These are phyloP conservation scores for Hypocreales sp. DNA, from an alignment of 2,329 filamentous ascomycete species.

Conservation along the genomic window DNA sequence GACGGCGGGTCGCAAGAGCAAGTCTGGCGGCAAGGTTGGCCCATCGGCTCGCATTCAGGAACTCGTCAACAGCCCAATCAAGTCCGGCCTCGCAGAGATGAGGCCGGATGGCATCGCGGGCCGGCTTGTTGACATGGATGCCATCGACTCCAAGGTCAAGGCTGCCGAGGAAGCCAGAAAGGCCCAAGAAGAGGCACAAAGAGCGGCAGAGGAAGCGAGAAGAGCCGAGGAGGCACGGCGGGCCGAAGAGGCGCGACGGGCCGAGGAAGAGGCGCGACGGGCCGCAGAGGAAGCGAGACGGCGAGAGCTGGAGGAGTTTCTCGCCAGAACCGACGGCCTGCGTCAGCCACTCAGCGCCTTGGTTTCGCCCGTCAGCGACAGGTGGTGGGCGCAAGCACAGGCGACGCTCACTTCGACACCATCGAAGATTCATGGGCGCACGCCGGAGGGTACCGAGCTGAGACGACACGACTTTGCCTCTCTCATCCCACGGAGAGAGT, in stretches of 20 bases:
- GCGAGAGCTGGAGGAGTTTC: slow-evolving; percentile 11
- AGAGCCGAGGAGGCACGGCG: slow-evolving; percentile 7
- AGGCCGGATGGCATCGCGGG: too few relatives aligned
- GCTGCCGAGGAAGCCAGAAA: slow-evolving; percentile 9
- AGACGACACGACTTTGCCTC: slow-evolving; percentile 44
- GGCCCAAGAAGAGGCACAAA: slow-evolving; percentile 11
- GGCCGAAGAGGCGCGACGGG: slow-evolving; percentile 9
- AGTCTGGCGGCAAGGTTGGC: too few relatives aligned
- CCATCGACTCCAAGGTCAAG: too few relatives aligned
- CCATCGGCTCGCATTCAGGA: too few relatives aligned
- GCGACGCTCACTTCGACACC: slow-evolving; percentile 18
- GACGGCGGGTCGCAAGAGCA: too few relatives aligned
- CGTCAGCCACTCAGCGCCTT: slow-evolving; percentile 12
- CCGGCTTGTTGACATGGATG: too few relatives aligned
- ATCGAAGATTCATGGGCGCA: slow-evolving; percentile 23
- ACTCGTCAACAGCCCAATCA: too few relatives aligned
- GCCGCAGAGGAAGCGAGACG: slow-evolving; percentile 10
- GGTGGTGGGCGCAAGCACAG: slow-evolving; percentile 12
- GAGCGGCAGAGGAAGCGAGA: slow-evolving; percentile 9
- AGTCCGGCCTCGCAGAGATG: too few relatives aligned
- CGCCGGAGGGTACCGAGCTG: slow-evolving; percentile 34
- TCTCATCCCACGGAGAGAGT: slow-evolving; percentile 38
- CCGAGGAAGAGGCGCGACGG: slow-evolving; percentile 10
- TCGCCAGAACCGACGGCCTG: slow-evolving; percentile 15
- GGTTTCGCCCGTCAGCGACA: slow-evolving; percentile 11